Base-by-base conservation (phyloP, 2,329 filamentous ascomycete genomes). In the Nigrograna mackinnonii region DNA sequence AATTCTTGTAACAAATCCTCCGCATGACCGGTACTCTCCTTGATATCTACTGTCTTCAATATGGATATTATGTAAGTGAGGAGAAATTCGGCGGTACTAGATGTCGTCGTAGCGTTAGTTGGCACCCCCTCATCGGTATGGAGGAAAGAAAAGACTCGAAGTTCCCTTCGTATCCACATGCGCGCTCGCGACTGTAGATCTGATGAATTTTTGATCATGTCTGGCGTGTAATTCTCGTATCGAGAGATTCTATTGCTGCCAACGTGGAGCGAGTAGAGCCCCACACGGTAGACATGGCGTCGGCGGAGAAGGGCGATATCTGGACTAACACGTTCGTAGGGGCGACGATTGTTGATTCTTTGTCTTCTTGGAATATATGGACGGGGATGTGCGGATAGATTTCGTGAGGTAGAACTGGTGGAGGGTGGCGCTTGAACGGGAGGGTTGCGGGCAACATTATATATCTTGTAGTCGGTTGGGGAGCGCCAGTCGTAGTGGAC, bases 31-130 rank as follows among this genome's bases (percentile, higher is more conserved):
- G 79, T 79, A 48, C 86, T 89, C 4, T 83, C 87, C 67, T 90
- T 90, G 4, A 91, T 77, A 58, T 96, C 90, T 13, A 94, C 82
- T 0, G 84, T 89, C 64, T 89, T 91, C 44, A 96, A 70, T 17
- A 96, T 87, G 7, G 87, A 86, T 30, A 96, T 71, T 39, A 95
- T 82, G 64, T 95, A 96, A 58, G 95, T 89, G 7, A 96, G 78
- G 9, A 96, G 68, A 49, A 91, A 95, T 59, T 95, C 91, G 6
- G 86, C 82, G 57, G 91, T 92, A 52, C 81, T 85, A 4, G 79
- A 79, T 30, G 60, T 66, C 14, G 61, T 59, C 2, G 54, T 44
- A 3, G 39, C 54, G 21, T 37, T 35, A 5, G 54, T 47, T 4
- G 54, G 42, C 2, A 49, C 50, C 49, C 57, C 57, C 12, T 51